These are phyloP conservation scores for Proliferodiscus dingleyae DNA, from an alignment of 2,329 filamentous ascomycete species.

Conservation along the genomic window DNA sequence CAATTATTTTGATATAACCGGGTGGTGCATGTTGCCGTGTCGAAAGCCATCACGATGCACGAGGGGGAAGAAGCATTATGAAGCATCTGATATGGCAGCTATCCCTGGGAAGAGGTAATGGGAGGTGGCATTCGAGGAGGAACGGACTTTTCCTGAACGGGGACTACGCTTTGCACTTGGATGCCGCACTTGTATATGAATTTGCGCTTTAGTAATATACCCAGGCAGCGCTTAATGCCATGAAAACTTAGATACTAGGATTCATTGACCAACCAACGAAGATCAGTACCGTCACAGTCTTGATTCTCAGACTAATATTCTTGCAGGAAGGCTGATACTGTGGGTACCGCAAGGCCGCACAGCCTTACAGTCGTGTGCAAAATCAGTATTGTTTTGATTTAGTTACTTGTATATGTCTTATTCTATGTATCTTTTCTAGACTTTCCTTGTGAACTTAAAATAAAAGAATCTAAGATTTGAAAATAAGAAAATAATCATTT, in stretches of 20 bases:
- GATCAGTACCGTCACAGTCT: not conserved
- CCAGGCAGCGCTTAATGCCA: slow-evolving; percentile 25
- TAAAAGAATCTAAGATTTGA: too few relatives aligned
- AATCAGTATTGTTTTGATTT: too few relatives aligned
- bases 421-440: too few relatives aligned
- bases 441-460: too few relatives aligned
- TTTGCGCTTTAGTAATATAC: slow-evolving; percentile 30
- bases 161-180: slow-evolving; percentile 13
- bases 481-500: too few relatives aligned
- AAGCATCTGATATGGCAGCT: slow-evolving; percentile 7
- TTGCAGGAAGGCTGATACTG: too few relatives aligned
- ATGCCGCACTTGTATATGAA: slow-evolving; percentile 28
- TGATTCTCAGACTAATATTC: too few relatives aligned
- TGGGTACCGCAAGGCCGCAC: too few relatives aligned
- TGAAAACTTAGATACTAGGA: too few relatives aligned
- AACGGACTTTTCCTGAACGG: slow-evolving; percentile 5
- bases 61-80: slow-evolving; percentile 9
- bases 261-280: not conserved
- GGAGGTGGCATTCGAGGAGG: slow-evolving; percentile 1
- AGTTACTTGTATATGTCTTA: too few relatives aligned
- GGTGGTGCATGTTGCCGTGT: slow-evolving; percentile 17
- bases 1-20: slow-evolving; percentile 27
- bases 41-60: slow-evolving; percentile 6
- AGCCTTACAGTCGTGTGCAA: too few relatives aligned
- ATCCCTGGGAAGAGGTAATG: slow-evolving; percentile 8